These are phyloP conservation scores for Wallacemonas sp. DNA, from an alignment of 208 protist genomes.

Conservation along the genomic window DNA sequence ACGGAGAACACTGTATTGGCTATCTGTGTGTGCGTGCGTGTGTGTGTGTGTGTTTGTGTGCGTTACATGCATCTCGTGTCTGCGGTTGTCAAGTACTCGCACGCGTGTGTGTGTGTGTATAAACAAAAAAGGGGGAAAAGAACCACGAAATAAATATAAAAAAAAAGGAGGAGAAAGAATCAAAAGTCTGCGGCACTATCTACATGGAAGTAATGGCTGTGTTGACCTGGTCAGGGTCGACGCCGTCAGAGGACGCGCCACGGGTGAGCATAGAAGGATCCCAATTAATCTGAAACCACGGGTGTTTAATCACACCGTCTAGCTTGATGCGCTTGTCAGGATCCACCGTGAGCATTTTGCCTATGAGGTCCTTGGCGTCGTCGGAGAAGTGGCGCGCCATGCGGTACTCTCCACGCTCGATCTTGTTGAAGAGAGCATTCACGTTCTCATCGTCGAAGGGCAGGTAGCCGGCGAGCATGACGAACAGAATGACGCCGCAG, in stretches of 20 bases:
- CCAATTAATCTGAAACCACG: constrained; percentile 86
- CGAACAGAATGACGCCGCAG: constrained; percentile 94
- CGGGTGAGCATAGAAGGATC: constrained; percentile 39
- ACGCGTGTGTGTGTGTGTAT: too few species aligned
- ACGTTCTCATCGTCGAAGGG: constrained; percentile 92
- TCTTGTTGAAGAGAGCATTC: constrained; percentile 91
- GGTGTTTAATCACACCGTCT: constrained; percentile 80
- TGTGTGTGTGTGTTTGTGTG: not conserved
- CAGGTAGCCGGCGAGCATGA: constrained; percentile 91
- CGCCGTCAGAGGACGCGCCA: constrained; percentile 9
- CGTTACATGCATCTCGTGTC: too few species aligned
- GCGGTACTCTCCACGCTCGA: constrained; percentile 86
- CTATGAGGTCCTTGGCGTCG: constrained; percentile 66
- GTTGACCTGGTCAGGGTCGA: constrained; percentile 28
- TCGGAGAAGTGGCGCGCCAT: constrained; percentile 77
- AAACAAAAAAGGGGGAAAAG: too few species aligned
- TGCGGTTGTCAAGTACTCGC: too few species aligned
- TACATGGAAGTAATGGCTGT: constrained; percentile 42
- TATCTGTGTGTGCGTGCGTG: not conserved
- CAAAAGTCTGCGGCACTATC: constrained; percentile 3
- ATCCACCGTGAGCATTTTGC: constrained; percentile 79
- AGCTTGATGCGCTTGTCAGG: constrained; percentile 81
- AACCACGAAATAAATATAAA: constrained; percentile 14
- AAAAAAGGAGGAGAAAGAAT: not conserved
- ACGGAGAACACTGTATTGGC: not conserved